Base-by-base conservation (phyloP, 2,329 filamentous ascomycete genomes). In the Paecilomyces sp. region DNA sequence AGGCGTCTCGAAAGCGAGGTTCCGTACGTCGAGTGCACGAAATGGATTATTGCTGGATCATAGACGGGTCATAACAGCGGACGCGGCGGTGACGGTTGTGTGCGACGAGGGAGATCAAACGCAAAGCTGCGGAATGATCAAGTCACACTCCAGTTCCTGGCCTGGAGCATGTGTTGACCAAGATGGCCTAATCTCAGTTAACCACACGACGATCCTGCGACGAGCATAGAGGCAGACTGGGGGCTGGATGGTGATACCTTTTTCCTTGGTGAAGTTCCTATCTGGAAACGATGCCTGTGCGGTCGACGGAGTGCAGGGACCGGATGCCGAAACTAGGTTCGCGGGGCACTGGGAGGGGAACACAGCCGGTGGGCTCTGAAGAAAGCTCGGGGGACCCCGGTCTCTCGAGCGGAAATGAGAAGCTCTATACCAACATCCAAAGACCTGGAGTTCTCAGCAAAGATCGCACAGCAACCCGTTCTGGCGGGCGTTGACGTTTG, bases 11-110 rank as follows among this genome's bases (percentile, higher is more conserved):
- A 18, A 50, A 58, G 60, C 59, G 56, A 57, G 59, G 36, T 51
- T 36, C 41, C n/a, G 28, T 25, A 34, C 54, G 54, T 58, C 54
- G 54, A 57, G 34, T 33, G 9, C 2, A 56, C 47, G 60, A 41
- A 34, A 41, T 56, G 15, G 58, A 54, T 61, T 59, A 62, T 61
- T 61, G 63, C 61, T 62, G 62, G 63, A 66, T 66, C 69, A 66
- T 58, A 60, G 64, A 65, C 65, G 60, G 64, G 62, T 67, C 70
- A 73, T 72, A 61, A 62, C 66, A 73, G 62, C 65, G 64, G 70
- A 69, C 67, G 68, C 65, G 66, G 68, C 64, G 61, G 60, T 54
- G 61, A 30, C 51, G 65, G 63, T 67, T 67, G 65, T 73, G 71
- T 73, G 71, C 71, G 71, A 69, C 69, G 67, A 65, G 56, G 56